These are phyloP conservation scores for Debaryomyces coudertii DNA, from an alignment of 1,139 yeast species.

Conservation along the genomic window DNA sequence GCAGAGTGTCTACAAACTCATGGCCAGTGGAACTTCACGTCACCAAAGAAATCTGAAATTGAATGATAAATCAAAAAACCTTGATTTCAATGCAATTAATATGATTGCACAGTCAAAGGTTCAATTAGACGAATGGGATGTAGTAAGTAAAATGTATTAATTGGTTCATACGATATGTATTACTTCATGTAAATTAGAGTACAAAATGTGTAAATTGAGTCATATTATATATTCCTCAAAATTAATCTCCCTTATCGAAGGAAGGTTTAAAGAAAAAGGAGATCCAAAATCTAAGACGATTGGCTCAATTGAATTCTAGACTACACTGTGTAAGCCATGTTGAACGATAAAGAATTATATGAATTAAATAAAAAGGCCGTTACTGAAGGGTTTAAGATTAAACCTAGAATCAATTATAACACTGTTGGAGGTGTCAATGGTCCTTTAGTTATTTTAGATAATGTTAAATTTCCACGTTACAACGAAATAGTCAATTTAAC, in stretches of 20 bases:
- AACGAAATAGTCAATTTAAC: conserved; percentile 96
- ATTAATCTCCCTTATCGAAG: conserved; percentile 14
- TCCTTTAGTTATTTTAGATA: conserved; percentile 93
- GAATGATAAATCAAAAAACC: background rate
- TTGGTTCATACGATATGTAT: conserved; percentile 2
- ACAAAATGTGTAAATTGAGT: conserved; percentile 11
- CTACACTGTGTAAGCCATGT: conserved; percentile 23
- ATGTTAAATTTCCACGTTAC: conserved; percentile 94
- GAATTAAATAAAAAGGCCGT: conserved; percentile 91
- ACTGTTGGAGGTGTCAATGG: conserved; percentile 99
- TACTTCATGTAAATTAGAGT: conserved; percentile 12
- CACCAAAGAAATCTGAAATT: background rate
- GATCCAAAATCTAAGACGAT: background rate
- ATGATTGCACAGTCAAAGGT: conserved; percentile 32
- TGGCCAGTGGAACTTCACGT: conserved; percentile 20
- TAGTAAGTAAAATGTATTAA: conserved; percentile 38
- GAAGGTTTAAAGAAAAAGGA: conserved; percentile 1
- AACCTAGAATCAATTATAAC: conserved; percentile 89
- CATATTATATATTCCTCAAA: conserved; percentile 7
- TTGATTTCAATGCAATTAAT: conserved; percentile 9
- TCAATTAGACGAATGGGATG: conserved; percentile 47
- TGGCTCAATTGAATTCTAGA: conserved; percentile 6
- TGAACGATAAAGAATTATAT: conserved; percentile 60
- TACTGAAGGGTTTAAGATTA: conserved; percentile 84
- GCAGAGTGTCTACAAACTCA: conserved; percentile 33